Evolutionary conservation across 768 basidiomycete genomes (phyloP), one percentile per base, ranked within the genome.

Genomic region (Phanerochaete carnosa): DNA sequence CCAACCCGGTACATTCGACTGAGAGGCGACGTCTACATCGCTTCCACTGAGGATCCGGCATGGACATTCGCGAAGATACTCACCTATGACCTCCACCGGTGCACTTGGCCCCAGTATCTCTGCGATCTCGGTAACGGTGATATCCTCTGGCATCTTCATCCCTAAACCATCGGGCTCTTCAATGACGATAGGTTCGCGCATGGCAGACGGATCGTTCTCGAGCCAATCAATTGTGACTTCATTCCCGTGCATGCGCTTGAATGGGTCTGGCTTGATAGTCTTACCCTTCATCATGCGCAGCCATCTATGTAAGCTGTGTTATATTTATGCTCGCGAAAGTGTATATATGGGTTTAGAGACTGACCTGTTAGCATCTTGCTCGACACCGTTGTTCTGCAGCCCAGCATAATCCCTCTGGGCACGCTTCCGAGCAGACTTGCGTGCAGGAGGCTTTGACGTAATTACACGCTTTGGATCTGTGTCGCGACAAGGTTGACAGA

Each of bases 61-160:
- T 45, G 59, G 35, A 45, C 45, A 28, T 30, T 3, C 39, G 63
- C 22, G 22, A 53, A 35, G 33, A 26, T 55, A 68, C 80, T 61
- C 68, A 94, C 94, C 94, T 66, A 98, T 96, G 25, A 98, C 96
- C 74, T 97, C 94, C 22, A 98, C 80, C 0, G 90, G 85, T 1
- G 80, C 83, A 63, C 91, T 83, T 53, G 83, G 83, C 5, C 95
- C 96, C 45, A 98, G 83, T 28, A 86, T 76, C 60, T 89, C 78
- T 1, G 89, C 93, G 1, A 98, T 88, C 70, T 95, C 88, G 58
- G 83, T 79, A 43, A 97, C 90, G 0, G 86, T 88, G 57, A 95
- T 83, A 57, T 83, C 79, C 1, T 80, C 73, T 1, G 95, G 95
- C 88, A 98, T 92, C 70, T 86, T 87, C 87, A 98, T 94, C 11